Percentiles rank a stretch among this genome's conserved stretches.
Evolutionary conservation across 805 yeast genomes (phyloP).

Genomic region (Sugiyamaella boreocaroliniensis): DNA sequence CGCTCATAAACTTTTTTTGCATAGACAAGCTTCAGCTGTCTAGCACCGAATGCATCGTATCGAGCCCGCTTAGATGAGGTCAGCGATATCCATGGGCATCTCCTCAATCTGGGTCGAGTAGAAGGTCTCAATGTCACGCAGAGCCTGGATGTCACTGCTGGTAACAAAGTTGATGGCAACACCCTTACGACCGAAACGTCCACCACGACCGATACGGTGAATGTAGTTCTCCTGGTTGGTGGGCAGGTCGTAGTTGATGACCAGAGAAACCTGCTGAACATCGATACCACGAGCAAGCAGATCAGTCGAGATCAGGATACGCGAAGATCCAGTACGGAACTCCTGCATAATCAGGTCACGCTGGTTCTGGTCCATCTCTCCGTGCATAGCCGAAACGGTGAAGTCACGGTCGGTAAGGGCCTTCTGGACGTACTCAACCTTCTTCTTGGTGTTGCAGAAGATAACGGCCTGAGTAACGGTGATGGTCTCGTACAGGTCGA

Average conservation of each 20-base stretch:
- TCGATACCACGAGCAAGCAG: constrained; percentile 98
- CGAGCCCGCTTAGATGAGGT: constrained; percentile 27
- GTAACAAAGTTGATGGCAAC: constrained; percentile 94
- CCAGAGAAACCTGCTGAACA: constrained; percentile 95
- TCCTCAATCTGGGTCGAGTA: constrained; percentile 85
- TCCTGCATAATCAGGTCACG: constrained; percentile 93
- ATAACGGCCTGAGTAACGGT: constrained; percentile 97
- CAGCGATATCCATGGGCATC: constrained; percentile 78
- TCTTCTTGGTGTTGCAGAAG: constrained; percentile 93
- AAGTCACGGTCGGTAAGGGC: constrained; percentile 74
- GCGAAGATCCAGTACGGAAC: constrained; percentile 86
- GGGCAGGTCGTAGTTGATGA: constrained; percentile 92
- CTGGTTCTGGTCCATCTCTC: constrained; percentile 92
- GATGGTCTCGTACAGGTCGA: constrained; percentile 90
- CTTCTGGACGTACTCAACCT: constrained; percentile 85
- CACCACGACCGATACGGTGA: constrained; percentile 97
- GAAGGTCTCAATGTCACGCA: constrained; percentile 80
- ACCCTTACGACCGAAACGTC: constrained; percentile 95
- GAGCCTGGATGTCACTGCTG: constrained; percentile 60
- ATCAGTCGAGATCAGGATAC: constrained; percentile 93
- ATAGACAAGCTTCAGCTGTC: background rate
- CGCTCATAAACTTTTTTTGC: background rate
- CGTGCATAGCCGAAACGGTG: constrained; percentile 94
- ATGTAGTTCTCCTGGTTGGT: constrained; percentile 89
- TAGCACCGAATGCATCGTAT: background rate